Evolutionary conservation across 768 basidiomycete species (phyloP), one percentile per base, ranked within the genome.

Genomic region (Xanthoconium purpureum): DNA sequence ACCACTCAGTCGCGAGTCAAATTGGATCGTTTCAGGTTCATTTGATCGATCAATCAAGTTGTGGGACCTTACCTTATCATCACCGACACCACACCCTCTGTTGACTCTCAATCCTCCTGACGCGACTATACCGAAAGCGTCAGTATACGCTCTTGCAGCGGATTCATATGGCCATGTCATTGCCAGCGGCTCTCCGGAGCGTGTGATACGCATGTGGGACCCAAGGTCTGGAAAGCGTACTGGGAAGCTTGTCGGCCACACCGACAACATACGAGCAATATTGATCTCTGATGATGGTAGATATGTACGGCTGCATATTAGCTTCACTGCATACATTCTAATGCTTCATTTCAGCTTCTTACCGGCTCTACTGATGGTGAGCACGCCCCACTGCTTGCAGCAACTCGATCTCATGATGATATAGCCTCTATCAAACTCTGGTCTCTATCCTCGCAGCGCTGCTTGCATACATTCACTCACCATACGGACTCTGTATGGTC

Each of bases 401-500:
- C 42, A 28, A 7, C 28, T 52, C 52, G 30, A 66, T 66, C 61
- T 55, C 47, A 64, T 56, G 6, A 54, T 32, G 57, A 50, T n/a
- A 47, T 61, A 77, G 76, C 91, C 11, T 93, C 92, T 4, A 83
- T 93, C 71, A 98, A 96, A 69, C 81, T 98, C 30, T 99, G 97
- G 97, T 98, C 95, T 1, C 78, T 98, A 17, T 73, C 81, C 2
- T 84, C 91, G 0, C 94, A 98, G 67, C 82, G 90, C 12, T 96
- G 94, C 66, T 74, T 99, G 15, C 94, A 99, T 66, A 98, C 96
- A 2, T 99, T 98, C 75, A 91, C 91, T 0, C 88, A 98, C 66
- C 96, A 98, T 69, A 85, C 90, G 14, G 93, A 95, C 57, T 90
- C 89, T 14, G 94, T 98, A 45, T 98, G 97, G 96, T 87, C 95